Evolutionary conservation across 2,329 filamentous ascomycete genomes (phyloP).

Genomic region (Talaromyces sp.): DNA sequence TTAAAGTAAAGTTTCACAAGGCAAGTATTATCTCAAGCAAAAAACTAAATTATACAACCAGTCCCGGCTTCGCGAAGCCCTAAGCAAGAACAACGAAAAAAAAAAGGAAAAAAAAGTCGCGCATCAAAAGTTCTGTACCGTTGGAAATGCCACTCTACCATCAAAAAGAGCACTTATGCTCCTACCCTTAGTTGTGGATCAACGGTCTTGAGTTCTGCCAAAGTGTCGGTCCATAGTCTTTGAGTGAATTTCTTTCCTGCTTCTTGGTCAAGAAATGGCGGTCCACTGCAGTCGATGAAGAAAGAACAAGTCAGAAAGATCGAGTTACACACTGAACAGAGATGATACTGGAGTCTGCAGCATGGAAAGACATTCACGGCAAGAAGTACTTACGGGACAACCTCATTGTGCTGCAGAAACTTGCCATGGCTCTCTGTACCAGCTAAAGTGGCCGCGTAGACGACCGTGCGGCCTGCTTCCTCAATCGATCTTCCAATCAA

Average conservation of each 20-base stretch:
- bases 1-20: too few relatives aligned
- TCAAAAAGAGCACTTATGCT: background rate
- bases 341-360: too few relatives aligned
- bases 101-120: background rate
- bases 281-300: background rate
- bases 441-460: conserved; percentile 18
- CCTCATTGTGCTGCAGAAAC: conserved; percentile 15
- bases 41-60: background rate
- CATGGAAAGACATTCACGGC: too few relatives aligned
- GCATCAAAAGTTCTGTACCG: background rate
- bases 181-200: background rate
- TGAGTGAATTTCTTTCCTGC: background rate
- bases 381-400: conserved; percentile 14
- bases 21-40: background rate
- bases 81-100: background rate
- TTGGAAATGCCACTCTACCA: fast-evolving
- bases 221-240: background rate
- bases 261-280: background rate
- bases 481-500: conserved; percentile 14
- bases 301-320: background rate
- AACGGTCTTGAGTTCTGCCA: background rate
- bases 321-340: background rate
- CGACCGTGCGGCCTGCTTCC: conserved; percentile 16
- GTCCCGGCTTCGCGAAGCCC: background rate
- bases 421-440: conserved; percentile 21